phyloP scores from a whole-genome alignment of 495 filamentous ascomycete species.

The Clavariopsis aquatica region DNA sequence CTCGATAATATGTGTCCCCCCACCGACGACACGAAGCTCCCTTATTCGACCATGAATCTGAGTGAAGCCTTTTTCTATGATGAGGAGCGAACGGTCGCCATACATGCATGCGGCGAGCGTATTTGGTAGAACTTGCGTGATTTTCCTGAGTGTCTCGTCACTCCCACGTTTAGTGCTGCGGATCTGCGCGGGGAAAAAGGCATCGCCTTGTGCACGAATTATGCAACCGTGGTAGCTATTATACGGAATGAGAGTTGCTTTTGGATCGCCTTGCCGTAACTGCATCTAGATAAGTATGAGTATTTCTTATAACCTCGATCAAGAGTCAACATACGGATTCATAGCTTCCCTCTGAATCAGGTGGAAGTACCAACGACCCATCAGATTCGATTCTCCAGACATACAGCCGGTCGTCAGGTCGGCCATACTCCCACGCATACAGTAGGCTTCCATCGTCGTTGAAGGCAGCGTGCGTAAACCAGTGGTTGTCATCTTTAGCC shows the following conservation, averaged over 20 bases:
- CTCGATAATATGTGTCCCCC: not conserved
- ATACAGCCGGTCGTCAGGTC: slow-evolving; percentile 2
- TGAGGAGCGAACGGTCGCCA: slow-evolving; percentile 8
- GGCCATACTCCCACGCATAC: slow-evolving; percentile 10
- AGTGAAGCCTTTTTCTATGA: not conserved
- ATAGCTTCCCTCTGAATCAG: not conserved
- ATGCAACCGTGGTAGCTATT: slow-evolving; percentile 5
- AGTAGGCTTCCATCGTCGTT: slow-evolving; percentile 8
- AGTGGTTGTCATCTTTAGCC: slow-evolving; percentile 1
- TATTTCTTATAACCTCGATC: not conserved
- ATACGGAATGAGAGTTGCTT: slow-evolving; percentile 8
- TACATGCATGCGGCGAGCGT: slow-evolving; percentile 7
- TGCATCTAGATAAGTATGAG: not conserved
- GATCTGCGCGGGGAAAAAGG: slow-evolving; percentile 1
- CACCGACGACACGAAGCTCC: not conserved
- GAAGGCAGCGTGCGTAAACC: slow-evolving; percentile 2
- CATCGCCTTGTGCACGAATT: not conserved
- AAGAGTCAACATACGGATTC: slow-evolving; percentile 1
- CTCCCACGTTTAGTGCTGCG: not conserved
- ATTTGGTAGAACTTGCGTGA: not conserved
- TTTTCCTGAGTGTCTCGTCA: not conserved
- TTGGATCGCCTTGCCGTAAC: not conserved
- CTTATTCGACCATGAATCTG: not conserved
- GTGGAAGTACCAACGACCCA: not conserved
- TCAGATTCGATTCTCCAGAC: slow-evolving; percentile 1